Evolutionary conservation across 768 basidiomycete genomes (phyloP), one percentile per base, ranked within the genome.

Genomic region (Tephrocybe sp.): DNA sequence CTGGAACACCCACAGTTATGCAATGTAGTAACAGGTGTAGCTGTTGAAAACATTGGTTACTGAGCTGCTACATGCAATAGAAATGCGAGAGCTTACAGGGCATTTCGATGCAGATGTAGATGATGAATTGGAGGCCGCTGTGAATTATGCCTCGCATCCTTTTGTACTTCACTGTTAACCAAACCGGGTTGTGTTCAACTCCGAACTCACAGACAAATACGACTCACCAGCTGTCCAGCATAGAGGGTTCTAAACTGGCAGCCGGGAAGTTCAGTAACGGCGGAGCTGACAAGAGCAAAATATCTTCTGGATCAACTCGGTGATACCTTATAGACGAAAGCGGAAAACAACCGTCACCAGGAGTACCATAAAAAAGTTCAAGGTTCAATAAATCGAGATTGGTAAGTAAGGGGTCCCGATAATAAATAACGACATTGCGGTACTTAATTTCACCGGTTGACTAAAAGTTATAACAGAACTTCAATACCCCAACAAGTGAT

Each of bases 1-100:
- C 11, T 18, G 19, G 28, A 12, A 18, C 27, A n/a, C 74, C 59
- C 52, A 75, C 82, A 66, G 63, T 84, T 84, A 63, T 84, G 62
- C 44, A 74, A 57, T 4, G 51, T 47, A 16, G 71, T 72, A 16
- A 62, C 58, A 40, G 60, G 54, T 65, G 53, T 44, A 24, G 36
- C 45, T 52, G 38, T 21, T 18, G 39, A 45, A 49, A 24, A 35
- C 28, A 9, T 21, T 13, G 19, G 16, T 15, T 6, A 44, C 30
- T 7, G 25, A 41, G 22, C 22, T n/a, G 22, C 22, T n/a, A 16
- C n/a, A 28, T 30, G 28, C 13, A 38, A 18, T 27, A 18, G 9
- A 18, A 44, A 16, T 9, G 30, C 12, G 0, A 15, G 13, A 51
- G 31, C 62, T 15, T 46, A 65, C 62, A 52, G 26, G 58, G 49